Evolutionary conservation across 805 yeast genomes (phyloP).

Genomic region (Schwanniomyces pseudopolymorphus): DNA sequence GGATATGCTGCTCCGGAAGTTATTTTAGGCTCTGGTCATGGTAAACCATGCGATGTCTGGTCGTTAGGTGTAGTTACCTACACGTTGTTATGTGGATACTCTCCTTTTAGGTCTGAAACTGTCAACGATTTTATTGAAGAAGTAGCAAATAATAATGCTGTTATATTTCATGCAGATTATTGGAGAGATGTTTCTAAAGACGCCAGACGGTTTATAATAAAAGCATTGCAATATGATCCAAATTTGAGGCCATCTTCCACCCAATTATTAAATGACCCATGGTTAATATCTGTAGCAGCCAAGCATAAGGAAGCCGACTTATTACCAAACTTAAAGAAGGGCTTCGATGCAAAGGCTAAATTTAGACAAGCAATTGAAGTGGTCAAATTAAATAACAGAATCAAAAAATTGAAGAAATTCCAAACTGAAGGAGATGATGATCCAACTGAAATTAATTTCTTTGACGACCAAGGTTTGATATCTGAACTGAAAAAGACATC

Average conservation of each 20-base stretch:
- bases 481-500: conserved; percentile 4
- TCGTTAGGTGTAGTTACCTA: conserved; percentile 90
- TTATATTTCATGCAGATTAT: conserved; percentile 82
- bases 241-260: conserved; percentile 65
- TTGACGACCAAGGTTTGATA: conserved; percentile 31
- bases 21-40: conserved; percentile 78
- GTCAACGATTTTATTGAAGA: conserved; percentile 80
- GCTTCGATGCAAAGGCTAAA: conserved; percentile 80
- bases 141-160: conserved; percentile 68
- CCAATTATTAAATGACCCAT: conserved; percentile 65
- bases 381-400: conserved; percentile 77
- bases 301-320: conserved; percentile 60
- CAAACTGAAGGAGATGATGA: conserved; percentile 60
- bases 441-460: conserved; percentile 45
- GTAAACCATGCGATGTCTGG: conserved; percentile 96
- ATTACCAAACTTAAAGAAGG: conserved; percentile 76
- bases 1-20: conserved; percentile 99
- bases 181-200: conserved; percentile 80
- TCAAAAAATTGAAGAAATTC: conserved; percentile 64
- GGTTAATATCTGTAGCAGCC: conserved; percentile 57
- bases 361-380: conserved; percentile 84
- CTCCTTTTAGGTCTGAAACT: conserved; percentile 86
- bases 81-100: conserved; percentile 86
- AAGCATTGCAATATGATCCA: conserved; percentile 70
- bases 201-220: conserved; percentile 76